These are phyloP conservation scores for Starmerella vitae DNA, from an alignment of 805 yeast species.

Conservation along the genomic window DNA sequence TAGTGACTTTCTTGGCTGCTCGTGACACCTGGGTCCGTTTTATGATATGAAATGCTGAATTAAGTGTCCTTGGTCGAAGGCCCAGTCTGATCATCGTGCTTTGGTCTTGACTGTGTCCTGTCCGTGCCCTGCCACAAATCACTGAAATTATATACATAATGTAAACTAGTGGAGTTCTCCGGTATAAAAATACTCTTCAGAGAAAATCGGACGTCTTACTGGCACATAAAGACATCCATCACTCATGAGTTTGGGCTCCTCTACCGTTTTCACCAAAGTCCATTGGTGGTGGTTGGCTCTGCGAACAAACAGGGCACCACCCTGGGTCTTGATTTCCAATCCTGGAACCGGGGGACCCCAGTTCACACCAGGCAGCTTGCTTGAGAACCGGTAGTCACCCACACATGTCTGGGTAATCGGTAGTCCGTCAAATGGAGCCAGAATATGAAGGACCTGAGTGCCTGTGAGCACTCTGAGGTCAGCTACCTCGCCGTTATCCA, in stretches of 20 bases:
- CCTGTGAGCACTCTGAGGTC: constrained; percentile 27
- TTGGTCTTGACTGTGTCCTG: not conserved
- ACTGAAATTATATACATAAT: not conserved
- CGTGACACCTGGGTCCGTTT: constrained; percentile 18
- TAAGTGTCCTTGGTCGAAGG: not conserved
- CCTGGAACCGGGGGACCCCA: constrained; percentile 21
- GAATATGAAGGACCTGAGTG: constrained; percentile 26
- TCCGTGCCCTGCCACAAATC: too few relatives aligned
- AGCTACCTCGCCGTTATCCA: constrained; percentile 14
- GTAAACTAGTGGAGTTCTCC: constrained; percentile 16
- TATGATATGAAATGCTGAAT: not conserved
- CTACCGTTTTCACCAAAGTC: constrained; percentile 1
- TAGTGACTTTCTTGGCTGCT: constrained; percentile 21
- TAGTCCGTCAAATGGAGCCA: constrained; percentile 22
- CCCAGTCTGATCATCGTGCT: not conserved
- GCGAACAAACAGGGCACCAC: constrained; percentile 3
- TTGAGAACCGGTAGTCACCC: constrained; percentile 23
- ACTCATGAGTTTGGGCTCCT: constrained; percentile 7
- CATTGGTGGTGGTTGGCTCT: constrained; percentile 11
- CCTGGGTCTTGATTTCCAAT: constrained; percentile 13
- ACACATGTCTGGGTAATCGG: constrained; percentile 28
- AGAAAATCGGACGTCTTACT: constrained; percentile 15
- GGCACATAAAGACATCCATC: constrained; percentile 18
- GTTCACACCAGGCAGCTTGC: constrained; percentile 8
- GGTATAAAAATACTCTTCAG: constrained; percentile 16